Evolutionary conservation across 768 basidiomycete genomes (phyloP).

Genomic region (Mycena vulgaris): DNA sequence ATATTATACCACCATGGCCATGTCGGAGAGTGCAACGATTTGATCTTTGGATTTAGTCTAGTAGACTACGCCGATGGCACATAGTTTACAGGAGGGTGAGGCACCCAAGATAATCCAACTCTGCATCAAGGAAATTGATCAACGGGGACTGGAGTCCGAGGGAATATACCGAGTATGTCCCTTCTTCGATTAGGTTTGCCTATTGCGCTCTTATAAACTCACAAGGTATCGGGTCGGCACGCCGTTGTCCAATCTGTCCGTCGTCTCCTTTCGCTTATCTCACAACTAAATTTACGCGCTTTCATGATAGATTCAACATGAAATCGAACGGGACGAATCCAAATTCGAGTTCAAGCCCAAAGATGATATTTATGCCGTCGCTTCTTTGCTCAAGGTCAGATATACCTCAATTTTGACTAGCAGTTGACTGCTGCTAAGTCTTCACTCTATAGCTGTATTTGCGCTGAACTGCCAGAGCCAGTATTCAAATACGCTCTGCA

Average conservation of each 20-base stretch:
- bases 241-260: slow-evolving; percentile 86
- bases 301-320: slow-evolving; percentile 78
- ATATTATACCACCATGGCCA: slow-evolving; percentile 82
- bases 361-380: slow-evolving; percentile 88
- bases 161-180: slow-evolving; percentile 82
- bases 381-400: slow-evolving; percentile 87
- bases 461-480: slow-evolving; percentile 90
- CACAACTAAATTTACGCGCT: not conserved
- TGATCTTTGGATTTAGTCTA: slow-evolving; percentile 91
- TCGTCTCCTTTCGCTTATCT: slow-evolving; percentile 20
- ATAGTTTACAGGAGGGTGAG: slow-evolving; percentile 79
- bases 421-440: slow-evolving; percentile 17
- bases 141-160: slow-evolving; percentile 82
- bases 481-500: slow-evolving; percentile 86
- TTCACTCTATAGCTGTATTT: slow-evolving; percentile 72
- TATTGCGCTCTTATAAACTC: slow-evolving; percentile 3
- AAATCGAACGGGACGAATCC: slow-evolving; percentile 87
- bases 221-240: slow-evolving; percentile 87
- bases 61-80: slow-evolving; percentile 91
- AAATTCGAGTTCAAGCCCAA: slow-evolving; percentile 80
- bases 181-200: slow-evolving; percentile 12
- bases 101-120: slow-evolving; percentile 86
- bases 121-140: slow-evolving; percentile 88
- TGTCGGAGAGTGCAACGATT: slow-evolving; percentile 89
- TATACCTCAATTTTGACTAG: slow-evolving; percentile 3